phyloP scores from a whole-genome alignment of 208 protist species.

The Wallacemonas sp. region DNA sequence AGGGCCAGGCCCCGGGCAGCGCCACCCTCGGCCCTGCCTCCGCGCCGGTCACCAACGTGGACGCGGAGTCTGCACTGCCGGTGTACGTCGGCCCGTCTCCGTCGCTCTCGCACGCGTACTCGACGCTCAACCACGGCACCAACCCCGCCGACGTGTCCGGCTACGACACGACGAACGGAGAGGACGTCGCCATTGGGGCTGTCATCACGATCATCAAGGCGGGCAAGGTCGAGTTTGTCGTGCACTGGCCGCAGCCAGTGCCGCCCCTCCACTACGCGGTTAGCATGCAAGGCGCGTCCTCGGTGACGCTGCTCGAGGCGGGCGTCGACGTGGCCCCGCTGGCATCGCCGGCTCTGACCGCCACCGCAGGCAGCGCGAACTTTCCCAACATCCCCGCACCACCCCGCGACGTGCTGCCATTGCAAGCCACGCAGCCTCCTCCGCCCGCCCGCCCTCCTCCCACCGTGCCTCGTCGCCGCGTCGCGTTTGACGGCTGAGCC shows the following conservation, averaged over 20 bases:
- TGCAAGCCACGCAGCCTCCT: background rate
- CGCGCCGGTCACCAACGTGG: background rate
- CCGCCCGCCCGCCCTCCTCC: background rate
- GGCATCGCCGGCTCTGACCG: background rate
- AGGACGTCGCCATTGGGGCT: constrained; percentile 35
- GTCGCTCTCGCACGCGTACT: constrained; percentile 14
- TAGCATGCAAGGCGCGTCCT: constrained; percentile 77
- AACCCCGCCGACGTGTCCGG: background rate
- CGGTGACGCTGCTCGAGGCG: constrained; percentile 52
- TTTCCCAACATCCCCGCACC: constrained; percentile 7
- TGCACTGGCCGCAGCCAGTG: constrained; percentile 67
- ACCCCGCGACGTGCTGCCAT: background rate
- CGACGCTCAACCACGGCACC: constrained; percentile 1
- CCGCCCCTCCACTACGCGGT: constrained; percentile 82
- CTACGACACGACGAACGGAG: background rate
- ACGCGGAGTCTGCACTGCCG: background rate
- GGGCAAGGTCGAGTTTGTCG: constrained; percentile 40
- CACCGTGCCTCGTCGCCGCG: background rate
- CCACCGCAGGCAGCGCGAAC: background rate
- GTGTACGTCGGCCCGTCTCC: constrained; percentile 12
- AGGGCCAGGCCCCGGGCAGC: background rate
- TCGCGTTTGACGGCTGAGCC: background rate
- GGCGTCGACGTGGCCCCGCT: constrained; percentile 1
- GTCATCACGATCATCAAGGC: constrained; percentile 49
- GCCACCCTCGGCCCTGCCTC: background rate